Percentiles rank a stretch among this genome's conserved stretches.
These are phyloP conservation scores for Alloteropsis semialata DNA, from an alignment of 176 grass and related monocot species.

Conservation along the genomic window DNA sequence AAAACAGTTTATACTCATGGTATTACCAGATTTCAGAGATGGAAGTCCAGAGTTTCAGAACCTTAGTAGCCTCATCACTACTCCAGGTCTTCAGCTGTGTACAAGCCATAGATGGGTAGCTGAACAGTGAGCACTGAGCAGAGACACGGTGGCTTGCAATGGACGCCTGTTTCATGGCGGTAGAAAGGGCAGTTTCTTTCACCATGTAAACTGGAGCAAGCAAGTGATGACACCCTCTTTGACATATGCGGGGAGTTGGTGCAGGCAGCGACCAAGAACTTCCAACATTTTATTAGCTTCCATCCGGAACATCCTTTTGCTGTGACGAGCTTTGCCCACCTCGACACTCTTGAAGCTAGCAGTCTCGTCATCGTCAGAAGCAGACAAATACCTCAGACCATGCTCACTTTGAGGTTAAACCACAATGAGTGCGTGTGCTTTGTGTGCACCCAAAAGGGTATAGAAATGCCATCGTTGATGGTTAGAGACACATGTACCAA, in stretches of 20 bases:
- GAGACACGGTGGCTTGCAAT: not conserved
- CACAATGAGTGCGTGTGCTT: not conserved
- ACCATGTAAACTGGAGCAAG: slow-evolving; percentile 26
- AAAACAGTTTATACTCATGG: not conserved
- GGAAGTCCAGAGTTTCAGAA: not conserved
- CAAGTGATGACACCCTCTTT: slow-evolving; percentile 43
- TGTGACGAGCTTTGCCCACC: slow-evolving; percentile 44
- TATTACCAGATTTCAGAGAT: not conserved
- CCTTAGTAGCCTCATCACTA: not conserved
- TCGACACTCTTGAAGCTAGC: slow-evolving; percentile 34
- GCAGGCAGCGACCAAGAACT: slow-evolving; percentile 58
- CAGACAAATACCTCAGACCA: slow-evolving; percentile 33
- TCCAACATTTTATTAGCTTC: slow-evolving; percentile 27
- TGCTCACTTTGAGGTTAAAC: slow-evolving; percentile 52
- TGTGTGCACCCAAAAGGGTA: slow-evolving; percentile 24
- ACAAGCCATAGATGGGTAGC: not conserved
- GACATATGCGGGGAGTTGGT: slow-evolving; percentile 55
- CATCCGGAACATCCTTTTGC: slow-evolving; percentile 28
- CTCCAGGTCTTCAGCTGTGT: not conserved
- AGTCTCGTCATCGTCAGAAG: slow-evolving; percentile 29
- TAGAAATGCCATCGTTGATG: slow-evolving; percentile 20
- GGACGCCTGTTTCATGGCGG: not conserved
- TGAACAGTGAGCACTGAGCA: not conserved
- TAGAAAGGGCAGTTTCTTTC: slow-evolving; percentile 33
- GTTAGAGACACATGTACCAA: slow-evolving; percentile 36